A percentile compares a stretch with the other conserved stretches of the same genome.
Evolutionary conservation across 192 early-diverging fungal species (phyloP).

Genomic region (Coemansia sp.): DNA sequence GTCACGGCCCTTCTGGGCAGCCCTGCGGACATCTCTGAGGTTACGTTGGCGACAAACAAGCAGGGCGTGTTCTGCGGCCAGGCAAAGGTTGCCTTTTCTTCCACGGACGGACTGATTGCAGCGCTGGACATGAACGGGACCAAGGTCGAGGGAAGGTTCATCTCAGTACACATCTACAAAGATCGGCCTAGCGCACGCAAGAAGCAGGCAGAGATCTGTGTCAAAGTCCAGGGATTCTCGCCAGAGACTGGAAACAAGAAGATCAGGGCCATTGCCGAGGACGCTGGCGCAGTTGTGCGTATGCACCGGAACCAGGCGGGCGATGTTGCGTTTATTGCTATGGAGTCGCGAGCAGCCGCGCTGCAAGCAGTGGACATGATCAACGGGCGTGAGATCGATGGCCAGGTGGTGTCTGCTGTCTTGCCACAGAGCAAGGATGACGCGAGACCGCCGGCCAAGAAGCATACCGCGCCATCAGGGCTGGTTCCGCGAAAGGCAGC

Average conservation of each 20-base stretch:
- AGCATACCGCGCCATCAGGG: too few species aligned
- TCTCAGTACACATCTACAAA: constrained; percentile 34
- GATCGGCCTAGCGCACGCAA: neutral
- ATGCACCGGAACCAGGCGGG: constrained; percentile 25
- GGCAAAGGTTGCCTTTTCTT: constrained; percentile 12
- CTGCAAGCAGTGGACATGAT: constrained; percentile 2
- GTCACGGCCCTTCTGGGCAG: constrained; percentile 18
- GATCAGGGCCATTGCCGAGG: constrained; percentile 24
- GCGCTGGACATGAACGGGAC: constrained; percentile 36
- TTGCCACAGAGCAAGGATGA: neutral
- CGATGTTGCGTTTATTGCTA: constrained; percentile 17
- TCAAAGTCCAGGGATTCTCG: constrained; percentile 32
- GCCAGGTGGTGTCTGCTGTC: constrained; percentile 1
- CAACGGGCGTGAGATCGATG: constrained; percentile 18
- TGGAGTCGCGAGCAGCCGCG: constrained; percentile 21
- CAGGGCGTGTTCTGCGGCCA: constrained; percentile 24
- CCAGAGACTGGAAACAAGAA: constrained; percentile 27
- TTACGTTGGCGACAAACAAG: constrained; percentile 15
- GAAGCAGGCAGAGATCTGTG: neutral
- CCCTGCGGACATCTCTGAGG: neutral
- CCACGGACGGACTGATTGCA: constrained; percentile 12
- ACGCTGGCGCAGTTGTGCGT: constrained; percentile 13
- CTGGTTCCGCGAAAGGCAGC: constrained; percentile 16
- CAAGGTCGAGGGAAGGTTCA: constrained; percentile 7
- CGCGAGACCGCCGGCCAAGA: neutral